Evolutionary conservation across 1,139 yeast genomes (phyloP), one percentile per base, ranked within the genome.

Genomic region (Lodderomyces elongisporus): DNA sequence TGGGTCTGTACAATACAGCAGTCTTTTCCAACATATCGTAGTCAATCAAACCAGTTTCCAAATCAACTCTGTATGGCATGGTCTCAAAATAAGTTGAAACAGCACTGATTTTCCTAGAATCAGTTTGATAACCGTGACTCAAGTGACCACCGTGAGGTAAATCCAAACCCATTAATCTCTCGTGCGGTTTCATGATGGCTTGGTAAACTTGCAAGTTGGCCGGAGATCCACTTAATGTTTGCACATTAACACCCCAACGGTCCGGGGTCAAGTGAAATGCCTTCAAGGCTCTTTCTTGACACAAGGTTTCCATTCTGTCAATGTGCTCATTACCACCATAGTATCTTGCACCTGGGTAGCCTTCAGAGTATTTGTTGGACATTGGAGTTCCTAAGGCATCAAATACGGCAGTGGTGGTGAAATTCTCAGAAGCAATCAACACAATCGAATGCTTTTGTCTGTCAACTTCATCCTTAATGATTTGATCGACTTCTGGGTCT

Each of bases 91-190:
- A 91, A 46, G 94, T 89, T 40, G 96, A 87, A 45, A 91, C 93
- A 48, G 89, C 94, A 48, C 96, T 85, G 60, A 91, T 91, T 71
- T 88, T 89, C 71, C 94, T 85, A 52, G 85, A 70, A 52, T 87
- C 94, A 41, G 97, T 91, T 65, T 91, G 97, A 70, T 91, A 91
- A 56, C 98, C 98, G 65, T 91, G 98, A 34, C 95, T 85, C 62
- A 91, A 77, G 62, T 91, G 97, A 51, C 98, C 97, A 55, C 98
- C 97, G 54, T 89, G 97, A 47, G 97, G 97, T 56, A 89, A 75
- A 59, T 88, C 96, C 48, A 89, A 77, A 53, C 97, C 97, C 97
- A 89, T 89, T 59, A 89, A 71, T 64, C 97, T 78, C 54, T 88
- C 97, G 50, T 88, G 95, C 34, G 93, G 95, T 60, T 83, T 87